Percentiles rank a stretch among this genome's conserved stretches.
phyloP scores from a whole-genome alignment of 371 early-diverging fungal species.

The Batkoa obscura region DNA sequence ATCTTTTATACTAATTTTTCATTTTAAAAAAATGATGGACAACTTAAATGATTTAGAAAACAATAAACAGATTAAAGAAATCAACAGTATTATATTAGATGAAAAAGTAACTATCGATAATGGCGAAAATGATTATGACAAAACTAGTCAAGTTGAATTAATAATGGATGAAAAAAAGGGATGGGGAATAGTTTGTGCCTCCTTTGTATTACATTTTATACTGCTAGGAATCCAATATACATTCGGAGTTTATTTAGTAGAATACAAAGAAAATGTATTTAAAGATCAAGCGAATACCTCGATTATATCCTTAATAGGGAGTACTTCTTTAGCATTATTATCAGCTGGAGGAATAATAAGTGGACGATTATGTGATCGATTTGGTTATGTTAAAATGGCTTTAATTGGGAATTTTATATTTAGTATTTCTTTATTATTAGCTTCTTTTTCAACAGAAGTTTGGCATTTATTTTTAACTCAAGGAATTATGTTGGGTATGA shows the following conservation, averaged over 20 bases:
- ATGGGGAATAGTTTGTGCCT: constrained; percentile 7
- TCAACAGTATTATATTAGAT: no score
- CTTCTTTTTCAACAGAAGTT: constrained; percentile 19
- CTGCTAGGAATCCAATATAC: constrained; percentile 10
- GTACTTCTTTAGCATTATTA: constrained; percentile 16
- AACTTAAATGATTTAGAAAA: no score
- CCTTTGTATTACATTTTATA: constrained; percentile 14
- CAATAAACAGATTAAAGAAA: no score
- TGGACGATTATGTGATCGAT: background rate
- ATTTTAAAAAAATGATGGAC: no score
- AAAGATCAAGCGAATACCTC: constrained; percentile 7
- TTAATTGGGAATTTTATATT: background rate
- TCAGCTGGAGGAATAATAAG: constrained; percentile 9
- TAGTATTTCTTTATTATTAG: constrained; percentile 16
- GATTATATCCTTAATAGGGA: constrained; percentile 23
- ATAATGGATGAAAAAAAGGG: no score
- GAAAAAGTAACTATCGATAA: no score
- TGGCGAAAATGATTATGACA: no score
- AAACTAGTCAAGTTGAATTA: no score
- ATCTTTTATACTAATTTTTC: no score
- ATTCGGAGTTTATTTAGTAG: constrained; percentile 4
- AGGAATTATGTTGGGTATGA: constrained; percentile 38
- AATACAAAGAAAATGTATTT: background rate
- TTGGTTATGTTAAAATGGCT: background rate
- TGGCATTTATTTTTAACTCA: constrained; percentile 49